Percentiles rank a stretch among this genome's conserved stretches.
phyloP scores from a whole-genome alignment of 768 basidiomycete species.

The Hypholoma sublateritium region DNA sequence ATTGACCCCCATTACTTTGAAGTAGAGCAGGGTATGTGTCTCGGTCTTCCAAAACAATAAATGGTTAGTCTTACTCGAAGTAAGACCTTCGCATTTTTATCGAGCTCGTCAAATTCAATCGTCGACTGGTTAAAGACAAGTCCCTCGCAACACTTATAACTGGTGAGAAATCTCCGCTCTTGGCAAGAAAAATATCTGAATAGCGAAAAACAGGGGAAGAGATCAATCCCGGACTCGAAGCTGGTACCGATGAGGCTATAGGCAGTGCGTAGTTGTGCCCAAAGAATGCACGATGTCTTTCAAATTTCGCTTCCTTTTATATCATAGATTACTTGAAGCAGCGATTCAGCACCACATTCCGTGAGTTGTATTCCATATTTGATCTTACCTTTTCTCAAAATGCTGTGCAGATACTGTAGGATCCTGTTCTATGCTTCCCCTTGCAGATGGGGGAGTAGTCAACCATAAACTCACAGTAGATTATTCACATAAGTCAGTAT shows the following conservation, averaged over 20 bases:
- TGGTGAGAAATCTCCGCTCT: not conserved
- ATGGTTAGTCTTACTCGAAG: not conserved
- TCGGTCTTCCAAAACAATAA: not conserved
- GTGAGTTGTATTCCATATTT: not conserved
- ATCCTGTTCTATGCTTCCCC: constrained; percentile 9
- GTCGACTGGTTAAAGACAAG: not conserved
- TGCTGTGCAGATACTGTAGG: constrained; percentile 5
- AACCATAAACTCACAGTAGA: constrained; percentile 7
- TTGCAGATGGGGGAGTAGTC: constrained; percentile 6
- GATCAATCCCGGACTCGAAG: not conserved
- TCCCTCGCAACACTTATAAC: not conserved
- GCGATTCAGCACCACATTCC: constrained; percentile 3
- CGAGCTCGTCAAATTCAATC: not conserved
- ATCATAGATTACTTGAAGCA: not conserved
- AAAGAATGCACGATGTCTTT: not conserved
- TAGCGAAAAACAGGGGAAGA: not conserved
- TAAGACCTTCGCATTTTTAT: not conserved
- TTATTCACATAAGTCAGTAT: not conserved
- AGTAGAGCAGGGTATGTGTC: constrained; percentile 3
- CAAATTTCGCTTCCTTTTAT: not conserved
- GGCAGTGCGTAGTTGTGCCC: not conserved
- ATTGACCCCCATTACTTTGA: constrained; percentile 12
- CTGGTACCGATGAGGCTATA: not conserved
- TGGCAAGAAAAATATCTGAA: no score
- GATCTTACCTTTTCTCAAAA: not conserved